Evolutionary conservation across 441 rosid species (phyloP).

Genomic region (Biscutella laevigata): DNA sequence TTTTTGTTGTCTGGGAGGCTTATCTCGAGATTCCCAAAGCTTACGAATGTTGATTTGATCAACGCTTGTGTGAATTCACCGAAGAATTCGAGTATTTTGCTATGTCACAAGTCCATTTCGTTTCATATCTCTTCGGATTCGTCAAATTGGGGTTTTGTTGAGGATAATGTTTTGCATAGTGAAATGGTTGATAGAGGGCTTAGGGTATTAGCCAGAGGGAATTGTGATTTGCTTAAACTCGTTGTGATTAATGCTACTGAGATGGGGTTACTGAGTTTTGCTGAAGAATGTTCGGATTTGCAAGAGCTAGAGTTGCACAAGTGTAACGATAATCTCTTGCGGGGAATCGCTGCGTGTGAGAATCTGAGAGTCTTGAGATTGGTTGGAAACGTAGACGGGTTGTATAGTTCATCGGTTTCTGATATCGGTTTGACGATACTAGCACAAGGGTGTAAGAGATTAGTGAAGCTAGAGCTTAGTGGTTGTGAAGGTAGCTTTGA

Average conservation of each 20-base stretch:
- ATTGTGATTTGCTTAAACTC: slow-evolving; percentile 49
- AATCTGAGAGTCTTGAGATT: slow-evolving; percentile 54
- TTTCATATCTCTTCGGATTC: slow-evolving; percentile 31
- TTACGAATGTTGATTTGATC: slow-evolving; percentile 11
- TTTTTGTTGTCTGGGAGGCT: slow-evolving; percentile 26
- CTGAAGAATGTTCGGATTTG: slow-evolving; percentile 47
- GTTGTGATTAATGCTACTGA: slow-evolving; percentile 50
- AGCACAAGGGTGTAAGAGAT: slow-evolving; percentile 63
- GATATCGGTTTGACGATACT: slow-evolving; percentile 62
- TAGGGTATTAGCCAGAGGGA: slow-evolving; percentile 37
- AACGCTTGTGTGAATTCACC: slow-evolving; percentile 16
- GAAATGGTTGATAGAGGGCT: slow-evolving; percentile 48
- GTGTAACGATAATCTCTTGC: slow-evolving; percentile 51
- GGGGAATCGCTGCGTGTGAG: slow-evolving; percentile 52
- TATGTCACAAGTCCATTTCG: slow-evolving; percentile 35
- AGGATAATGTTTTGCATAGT: slow-evolving; percentile 31
- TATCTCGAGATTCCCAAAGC: slow-evolving; percentile 25
- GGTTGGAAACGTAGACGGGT: slow-evolving; percentile 45
- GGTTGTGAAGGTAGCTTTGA: slow-evolving; percentile 67
- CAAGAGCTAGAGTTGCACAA: slow-evolving; percentile 53
- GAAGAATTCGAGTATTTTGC: slow-evolving; percentile 29
- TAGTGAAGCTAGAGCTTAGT: slow-evolving; percentile 56
- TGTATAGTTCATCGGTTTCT: slow-evolving; percentile 41
- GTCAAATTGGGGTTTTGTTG: slow-evolving; percentile 29
- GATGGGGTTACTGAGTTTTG: slow-evolving; percentile 40